Evolutionary conservation across 1,284 basidiomycete species (phyloP).

Genomic region (Apiotrichum domesticum): DNA sequence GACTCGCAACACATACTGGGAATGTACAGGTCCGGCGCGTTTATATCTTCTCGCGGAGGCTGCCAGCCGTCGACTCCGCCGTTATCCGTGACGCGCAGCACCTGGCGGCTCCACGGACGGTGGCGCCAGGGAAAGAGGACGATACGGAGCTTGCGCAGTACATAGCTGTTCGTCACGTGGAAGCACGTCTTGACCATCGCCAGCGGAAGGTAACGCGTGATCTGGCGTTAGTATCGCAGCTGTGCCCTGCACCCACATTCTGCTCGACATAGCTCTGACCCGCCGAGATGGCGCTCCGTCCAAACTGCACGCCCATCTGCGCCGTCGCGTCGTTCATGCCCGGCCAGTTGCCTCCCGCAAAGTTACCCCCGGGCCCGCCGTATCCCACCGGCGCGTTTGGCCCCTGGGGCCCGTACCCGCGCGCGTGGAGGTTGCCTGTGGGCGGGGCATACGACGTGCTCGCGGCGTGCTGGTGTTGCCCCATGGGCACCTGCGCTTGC

Average conservation of each 20-base stretch:
- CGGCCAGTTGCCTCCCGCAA: conserved; percentile 23
- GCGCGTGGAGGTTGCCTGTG: conserved; percentile 1
- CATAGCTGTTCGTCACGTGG: conserved; percentile 95
- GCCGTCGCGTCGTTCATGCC: conserved; percentile 84
- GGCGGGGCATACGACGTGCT: conserved; percentile 7
- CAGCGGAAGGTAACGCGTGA: conserved; percentile 67
- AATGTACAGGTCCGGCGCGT: conserved; percentile 94
- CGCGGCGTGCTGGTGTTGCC: not conserved
- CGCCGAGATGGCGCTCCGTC: conserved; percentile 81
- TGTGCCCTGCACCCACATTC: conserved; percentile 58
- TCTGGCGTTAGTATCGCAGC: conserved; percentile 49
- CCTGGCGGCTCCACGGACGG: conserved; percentile 67
- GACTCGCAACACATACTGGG: conserved; percentile 60
- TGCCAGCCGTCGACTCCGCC: conserved; percentile 68
- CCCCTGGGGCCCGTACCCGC: conserved; percentile 3
- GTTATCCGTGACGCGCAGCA: conserved; percentile 50
- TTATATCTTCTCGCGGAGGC: conserved; percentile 87
- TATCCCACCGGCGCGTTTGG: conserved; percentile 17
- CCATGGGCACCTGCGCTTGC: conserved; percentile 15
- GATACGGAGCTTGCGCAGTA: conserved; percentile 80
- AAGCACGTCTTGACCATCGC: conserved; percentile 85
- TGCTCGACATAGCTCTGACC: conserved; percentile 94
- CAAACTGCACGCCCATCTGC: conserved; percentile 94
- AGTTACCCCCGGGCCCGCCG: conserved; percentile 11
- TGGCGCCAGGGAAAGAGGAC: conserved; percentile 97